Percentiles rank a stretch among this genome's conserved stretches.
Conservation (phyloP, 2,329 filamentous ascomycete species). For the Torrubiella hemipterigena region DNA sequence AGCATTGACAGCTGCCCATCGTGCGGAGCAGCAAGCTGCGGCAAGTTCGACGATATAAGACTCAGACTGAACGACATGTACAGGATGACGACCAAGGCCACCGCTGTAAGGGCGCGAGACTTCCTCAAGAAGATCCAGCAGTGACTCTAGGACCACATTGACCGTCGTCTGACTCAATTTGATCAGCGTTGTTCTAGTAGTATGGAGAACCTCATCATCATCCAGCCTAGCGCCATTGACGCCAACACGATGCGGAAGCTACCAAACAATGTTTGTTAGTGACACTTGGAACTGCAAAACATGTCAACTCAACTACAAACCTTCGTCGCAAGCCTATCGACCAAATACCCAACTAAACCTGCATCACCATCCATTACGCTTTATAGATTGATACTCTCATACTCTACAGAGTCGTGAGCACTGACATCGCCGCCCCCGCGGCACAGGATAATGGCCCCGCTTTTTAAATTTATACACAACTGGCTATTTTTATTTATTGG, state of each 20-base stretch:
- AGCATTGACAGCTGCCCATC: conserved; percentile 36
- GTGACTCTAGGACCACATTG: conserved; percentile 40
- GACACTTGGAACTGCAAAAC: conserved; percentile 28
- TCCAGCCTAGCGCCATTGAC: conserved; percentile 41
- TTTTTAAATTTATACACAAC: too few species aligned
- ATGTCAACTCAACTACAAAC: conserved; percentile 24
- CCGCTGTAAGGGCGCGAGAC: conserved; percentile 42
- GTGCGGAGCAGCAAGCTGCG: conserved; percentile 51
- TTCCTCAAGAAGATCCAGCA: conserved; percentile 47
- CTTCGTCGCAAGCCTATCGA: conserved; percentile 46
- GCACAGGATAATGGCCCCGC: too few species aligned
- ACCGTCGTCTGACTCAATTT: conserved; percentile 45
- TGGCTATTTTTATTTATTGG: too few species aligned
- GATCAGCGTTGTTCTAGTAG: conserved; percentile 49
- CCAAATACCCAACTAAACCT: conserved; percentile 43
- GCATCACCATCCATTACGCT: conserved; percentile 48
- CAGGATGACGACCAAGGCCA: conserved; percentile 38
- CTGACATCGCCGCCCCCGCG: too few species aligned
- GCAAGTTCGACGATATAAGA: conserved; percentile 51
- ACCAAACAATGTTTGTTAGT: conserved; percentile 14
- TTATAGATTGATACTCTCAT: too few species aligned
- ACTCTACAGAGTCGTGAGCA: too few species aligned
- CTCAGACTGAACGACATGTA: conserved; percentile 51
- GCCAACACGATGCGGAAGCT: conserved; percentile 54
- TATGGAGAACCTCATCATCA: conserved; percentile 48